phyloP scores from a whole-genome alignment of 805 yeast genomes.

The Starmerella vitae region DNA sequence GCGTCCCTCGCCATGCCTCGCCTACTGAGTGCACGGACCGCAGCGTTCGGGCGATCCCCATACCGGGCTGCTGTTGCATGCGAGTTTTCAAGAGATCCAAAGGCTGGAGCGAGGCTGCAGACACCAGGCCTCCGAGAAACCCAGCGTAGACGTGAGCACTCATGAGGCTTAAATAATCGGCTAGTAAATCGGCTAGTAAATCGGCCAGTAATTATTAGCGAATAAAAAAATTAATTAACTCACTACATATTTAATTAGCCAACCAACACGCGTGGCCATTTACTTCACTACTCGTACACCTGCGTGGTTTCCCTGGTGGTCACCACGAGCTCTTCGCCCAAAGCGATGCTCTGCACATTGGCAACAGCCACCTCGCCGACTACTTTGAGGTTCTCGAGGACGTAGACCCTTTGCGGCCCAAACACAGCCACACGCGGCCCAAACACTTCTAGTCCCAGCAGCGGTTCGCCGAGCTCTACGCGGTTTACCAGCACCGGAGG shows the following conservation, averaged over 20 bases:
- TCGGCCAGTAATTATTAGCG: too few relatives aligned
- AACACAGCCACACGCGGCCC: too few relatives aligned
- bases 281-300: too few relatives aligned
- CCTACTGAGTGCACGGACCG: constrained; percentile 9
- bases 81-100: constrained; percentile 80
- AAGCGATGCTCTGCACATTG: constrained; percentile 4
- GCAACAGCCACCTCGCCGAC: not conserved
- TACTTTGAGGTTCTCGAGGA: too few relatives aligned
- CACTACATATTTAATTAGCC: not conserved
- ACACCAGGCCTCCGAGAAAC: constrained; percentile 67
- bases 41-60: constrained; percentile 20
- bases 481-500: too few relatives aligned
- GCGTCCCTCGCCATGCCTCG: constrained; percentile 71
- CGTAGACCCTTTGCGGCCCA: too few relatives aligned
- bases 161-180: too few relatives aligned
- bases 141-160: constrained; percentile 58
- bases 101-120: constrained; percentile 75
- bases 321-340: constrained; percentile 3
- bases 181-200: too few relatives aligned
- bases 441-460: too few relatives aligned
- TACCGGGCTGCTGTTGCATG: constrained; percentile 44
- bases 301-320: too few relatives aligned
- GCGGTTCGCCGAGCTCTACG: too few relatives aligned
- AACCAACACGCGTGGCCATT: not conserved
- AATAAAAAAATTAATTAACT: too few relatives aligned